Evolutionary conservation across 352 stramenopile species (phyloP), one percentile per base, ranked within the genome.

Genomic region (Peronospora destructor): DNA sequence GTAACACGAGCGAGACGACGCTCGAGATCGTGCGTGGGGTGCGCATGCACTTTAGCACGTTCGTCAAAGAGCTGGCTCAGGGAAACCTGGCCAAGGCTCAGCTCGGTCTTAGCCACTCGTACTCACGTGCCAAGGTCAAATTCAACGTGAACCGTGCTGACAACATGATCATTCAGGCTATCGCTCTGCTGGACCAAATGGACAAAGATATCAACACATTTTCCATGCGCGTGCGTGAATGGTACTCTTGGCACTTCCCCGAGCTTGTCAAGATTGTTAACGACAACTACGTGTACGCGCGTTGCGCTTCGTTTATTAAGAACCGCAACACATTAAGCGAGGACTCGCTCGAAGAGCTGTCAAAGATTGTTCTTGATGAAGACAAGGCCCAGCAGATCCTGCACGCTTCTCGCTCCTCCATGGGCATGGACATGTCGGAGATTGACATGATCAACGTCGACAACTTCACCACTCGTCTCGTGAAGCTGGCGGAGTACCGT

Each of bases 151-250:
- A 97, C 70, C 84, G 96, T 36, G 94, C 93, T 14, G 97, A 99
- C 71, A 99, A 99, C 74, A 99, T 99, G 97, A 99, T 99, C 69
- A 99, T 99, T 72, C 97, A 99, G 76, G 93, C 87, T 29, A 99
- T 99, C 68, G 95, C 89, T 54, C 79, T 99, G 17, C 77, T 99
- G 11, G 97, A 99, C 81, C 96, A 99, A 61, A 86, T 99, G 81
- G 97, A 99, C 81, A 99, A 99, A 84, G 97, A 99, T 76, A 88
- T 99, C 45, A 99, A 99, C 76, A 99, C 97, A 43, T 99, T 99
- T 70, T 93, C 96, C 44, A 99, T 99, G 97, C 87, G 97, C 51
- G 91, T 99, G 49, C 85, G 96, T 40, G 97, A 99, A 75, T 99
- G 97, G 97, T 99, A 99, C 84, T 97, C 87, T 68, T 99, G 96